These are phyloP conservation scores for Plasmodium fragile DNA, from an alignment of 169 alveolate genomes.

Conservation along the genomic window DNA sequence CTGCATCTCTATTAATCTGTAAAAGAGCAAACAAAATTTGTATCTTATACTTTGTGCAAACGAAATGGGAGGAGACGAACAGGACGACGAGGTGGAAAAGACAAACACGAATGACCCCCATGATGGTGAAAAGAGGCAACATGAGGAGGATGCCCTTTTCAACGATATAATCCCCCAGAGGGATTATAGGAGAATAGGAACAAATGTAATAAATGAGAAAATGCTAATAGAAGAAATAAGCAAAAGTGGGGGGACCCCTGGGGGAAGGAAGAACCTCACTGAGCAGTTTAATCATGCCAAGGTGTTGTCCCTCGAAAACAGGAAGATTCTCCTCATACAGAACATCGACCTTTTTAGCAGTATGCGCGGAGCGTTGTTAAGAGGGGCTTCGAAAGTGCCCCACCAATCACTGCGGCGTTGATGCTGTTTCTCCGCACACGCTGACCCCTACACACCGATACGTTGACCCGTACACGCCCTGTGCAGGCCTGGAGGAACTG, in stretches of 20 bases:
- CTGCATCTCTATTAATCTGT: background rate
- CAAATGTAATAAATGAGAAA: conserved; percentile 61
- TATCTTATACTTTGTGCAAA: background rate
- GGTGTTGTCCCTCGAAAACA: conserved; percentile 38
- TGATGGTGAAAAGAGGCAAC: conserved; percentile 8
- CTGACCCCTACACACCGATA: background rate
- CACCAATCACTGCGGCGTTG: background rate
- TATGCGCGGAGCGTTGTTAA: background rate
- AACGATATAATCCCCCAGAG: conserved; percentile 31
- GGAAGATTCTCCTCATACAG: conserved; percentile 36
- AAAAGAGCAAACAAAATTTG: background rate
- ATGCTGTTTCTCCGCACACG: background rate
- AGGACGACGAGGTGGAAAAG: background rate
- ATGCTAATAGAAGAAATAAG: conserved; percentile 46
- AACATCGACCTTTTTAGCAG: conserved; percentile 60
- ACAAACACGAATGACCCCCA: background rate
- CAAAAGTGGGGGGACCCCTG: background rate
- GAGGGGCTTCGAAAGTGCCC: background rate
- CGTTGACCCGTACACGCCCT: background rate
- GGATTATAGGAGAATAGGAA: conserved; percentile 48
- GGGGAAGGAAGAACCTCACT: conserved; percentile 8
- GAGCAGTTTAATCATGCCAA: conserved; percentile 25
- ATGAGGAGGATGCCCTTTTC: conserved; percentile 15
- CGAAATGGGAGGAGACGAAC: background rate
- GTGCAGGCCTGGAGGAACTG: conserved; percentile 47